Conservation (phyloP, 345 rosid species). For the Citrus maxima region DNA sequence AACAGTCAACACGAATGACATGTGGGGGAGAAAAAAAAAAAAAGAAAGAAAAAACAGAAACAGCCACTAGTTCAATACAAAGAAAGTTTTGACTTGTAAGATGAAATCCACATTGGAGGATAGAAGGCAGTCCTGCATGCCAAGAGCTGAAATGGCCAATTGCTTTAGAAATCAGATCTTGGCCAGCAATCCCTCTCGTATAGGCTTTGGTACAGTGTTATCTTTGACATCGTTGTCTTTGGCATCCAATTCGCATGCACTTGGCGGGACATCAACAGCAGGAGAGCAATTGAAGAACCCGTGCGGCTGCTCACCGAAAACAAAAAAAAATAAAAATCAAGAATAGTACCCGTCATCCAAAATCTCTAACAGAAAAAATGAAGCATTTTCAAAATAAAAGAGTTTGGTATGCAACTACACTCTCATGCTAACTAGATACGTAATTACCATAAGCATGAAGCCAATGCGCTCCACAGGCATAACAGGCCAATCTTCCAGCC, state of each 20-base stretch:
- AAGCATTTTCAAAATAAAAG: background rate
- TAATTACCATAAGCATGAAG: conserved; percentile 72
- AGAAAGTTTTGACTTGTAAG: too few relatives aligned
- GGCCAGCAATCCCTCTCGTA: conserved; percentile 48
- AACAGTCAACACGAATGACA: background rate
- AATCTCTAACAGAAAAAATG: background rate
- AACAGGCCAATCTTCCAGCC: conserved; percentile 95
- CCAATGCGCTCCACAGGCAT: conserved; percentile 90
- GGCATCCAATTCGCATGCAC: conserved; percentile 58
- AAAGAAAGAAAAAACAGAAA: background rate
- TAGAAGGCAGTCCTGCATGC: too few relatives aligned
- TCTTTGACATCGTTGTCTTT: conserved; percentile 69
- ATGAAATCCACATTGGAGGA: too few relatives aligned
- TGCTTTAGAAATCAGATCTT: conserved; percentile 51
- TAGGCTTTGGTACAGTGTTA: conserved; percentile 34
- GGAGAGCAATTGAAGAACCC: conserved; percentile 98
- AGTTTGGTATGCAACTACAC: too few relatives aligned
- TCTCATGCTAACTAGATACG: background rate
- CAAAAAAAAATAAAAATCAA: too few relatives aligned
- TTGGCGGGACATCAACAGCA: conserved; percentile 91
- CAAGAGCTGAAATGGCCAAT: too few relatives aligned
- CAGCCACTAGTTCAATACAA: background rate
- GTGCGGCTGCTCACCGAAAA: conserved; percentile 63
- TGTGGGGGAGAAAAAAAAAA: background rate
- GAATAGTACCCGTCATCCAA: too few relatives aligned